Conservation (phyloP, 2,329 filamentous ascomycete species). For the Grosmannia huntii region DNA sequence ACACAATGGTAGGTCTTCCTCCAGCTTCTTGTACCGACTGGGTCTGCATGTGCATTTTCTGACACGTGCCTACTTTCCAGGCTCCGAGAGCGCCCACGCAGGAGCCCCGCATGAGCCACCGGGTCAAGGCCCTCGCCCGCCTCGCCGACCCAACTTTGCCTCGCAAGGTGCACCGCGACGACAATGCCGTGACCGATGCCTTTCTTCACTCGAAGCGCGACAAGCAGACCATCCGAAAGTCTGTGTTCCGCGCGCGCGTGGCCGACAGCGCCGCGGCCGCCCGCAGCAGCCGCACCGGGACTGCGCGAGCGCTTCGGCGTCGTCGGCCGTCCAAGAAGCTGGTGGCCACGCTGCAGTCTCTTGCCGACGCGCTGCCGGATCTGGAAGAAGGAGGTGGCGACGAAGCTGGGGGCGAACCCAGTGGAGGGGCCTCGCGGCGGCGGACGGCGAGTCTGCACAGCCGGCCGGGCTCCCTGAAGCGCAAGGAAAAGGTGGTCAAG, state of each 20-base stretch:
- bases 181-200: slow-evolving; percentile 36
- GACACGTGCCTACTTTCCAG: slow-evolving; percentile 3
- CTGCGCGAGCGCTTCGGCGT: slow-evolving; percentile 33
- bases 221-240: slow-evolving; percentile 73
- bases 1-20: not conserved
- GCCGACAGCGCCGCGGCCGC: slow-evolving; percentile 35
- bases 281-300: not conserved
- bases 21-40: not conserved
- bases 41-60: not conserved
- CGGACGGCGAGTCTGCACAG: slow-evolving; percentile 49
- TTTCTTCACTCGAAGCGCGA: slow-evolving; percentile 69
- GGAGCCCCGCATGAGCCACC: slow-evolving; percentile 12
- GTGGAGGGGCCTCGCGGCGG: slow-evolving; percentile 5
- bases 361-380: slow-evolving; percentile 71
- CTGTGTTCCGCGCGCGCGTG: slow-evolving; percentile 65
- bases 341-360: slow-evolving; percentile 56
- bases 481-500: slow-evolving; percentile 67
- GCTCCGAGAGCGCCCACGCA: slow-evolving; percentile 14
- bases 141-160: slow-evolving; percentile 38
- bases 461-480: slow-evolving; percentile 67
- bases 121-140: slow-evolving; percentile 39
- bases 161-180: slow-evolving; percentile 36
- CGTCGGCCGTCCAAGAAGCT: slow-evolving; percentile 66
- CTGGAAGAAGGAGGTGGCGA: slow-evolving; percentile 29
- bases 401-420: slow-evolving; percentile 14